A percentile compares a stretch with the other conserved stretches of the same genome.
Conservation (phyloP, 2,329 filamentous ascomycete genomes). For the Cladosporium sp. region DNA sequence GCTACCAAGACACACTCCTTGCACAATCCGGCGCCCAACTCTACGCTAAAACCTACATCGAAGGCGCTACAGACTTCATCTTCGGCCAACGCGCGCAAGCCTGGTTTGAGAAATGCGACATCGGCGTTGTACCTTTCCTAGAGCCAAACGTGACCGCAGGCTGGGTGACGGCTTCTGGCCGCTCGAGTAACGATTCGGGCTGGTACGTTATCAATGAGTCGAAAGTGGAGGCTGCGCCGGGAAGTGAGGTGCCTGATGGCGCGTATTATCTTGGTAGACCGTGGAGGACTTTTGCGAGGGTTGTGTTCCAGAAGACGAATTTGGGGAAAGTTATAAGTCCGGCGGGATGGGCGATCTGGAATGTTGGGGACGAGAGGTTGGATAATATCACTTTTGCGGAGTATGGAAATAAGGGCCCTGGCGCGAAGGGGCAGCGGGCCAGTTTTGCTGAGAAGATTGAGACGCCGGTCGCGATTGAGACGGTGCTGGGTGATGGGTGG, state of each 20-base stretch:
- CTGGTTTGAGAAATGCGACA: slow-evolving; percentile 51
- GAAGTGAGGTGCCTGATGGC: slow-evolving; percentile 36
- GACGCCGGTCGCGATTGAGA: slow-evolving; percentile 39
- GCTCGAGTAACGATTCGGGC: slow-evolving; percentile 34
- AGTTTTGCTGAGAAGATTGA: slow-evolving; percentile 43
- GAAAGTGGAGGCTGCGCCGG: slow-evolving; percentile 40
- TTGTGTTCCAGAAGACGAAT: slow-evolving; percentile 49
- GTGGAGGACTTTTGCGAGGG: slow-evolving; percentile 50
- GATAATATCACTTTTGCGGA: slow-evolving; percentile 55
- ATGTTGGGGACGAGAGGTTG: slow-evolving; percentile 45
- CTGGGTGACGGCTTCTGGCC: slow-evolving; percentile 41
- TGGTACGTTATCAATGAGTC: slow-evolving; percentile 57
- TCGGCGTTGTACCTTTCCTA: slow-evolving; percentile 41
- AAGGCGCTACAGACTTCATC: slow-evolving; percentile 58
- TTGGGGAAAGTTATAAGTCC: slow-evolving; percentile 56
- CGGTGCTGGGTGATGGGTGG: slow-evolving; percentile 44
- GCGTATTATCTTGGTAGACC: slow-evolving; percentile 51
- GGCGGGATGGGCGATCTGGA: slow-evolving; percentile 58
- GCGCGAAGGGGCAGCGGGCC: slow-evolving; percentile 49
- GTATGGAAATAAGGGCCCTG: slow-evolving; percentile 56
- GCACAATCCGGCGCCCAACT: slow-evolving; percentile 50
- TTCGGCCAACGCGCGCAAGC: slow-evolving; percentile 51
- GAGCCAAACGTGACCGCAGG: background rate
- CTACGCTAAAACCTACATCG: slow-evolving; percentile 54
- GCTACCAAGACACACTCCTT: slow-evolving; percentile 55